Evolutionary conservation across 2,329 filamentous ascomycete species (phyloP).

Genomic region (Sclerotinia trifoliorum): DNA sequence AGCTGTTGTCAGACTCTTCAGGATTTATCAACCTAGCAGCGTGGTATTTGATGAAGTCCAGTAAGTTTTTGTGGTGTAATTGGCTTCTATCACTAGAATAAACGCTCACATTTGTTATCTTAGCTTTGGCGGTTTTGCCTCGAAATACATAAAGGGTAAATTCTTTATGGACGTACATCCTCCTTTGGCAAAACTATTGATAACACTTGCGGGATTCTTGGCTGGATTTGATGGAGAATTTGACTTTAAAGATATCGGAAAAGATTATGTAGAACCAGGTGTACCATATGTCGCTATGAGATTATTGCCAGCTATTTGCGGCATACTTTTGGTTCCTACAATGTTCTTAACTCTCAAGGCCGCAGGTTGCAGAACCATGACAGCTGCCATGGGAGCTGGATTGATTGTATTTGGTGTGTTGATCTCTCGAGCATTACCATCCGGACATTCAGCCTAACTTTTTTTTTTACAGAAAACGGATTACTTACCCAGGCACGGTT

Average conservation of each 20-base stretch:
- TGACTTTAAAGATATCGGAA: slow-evolving; percentile 99
- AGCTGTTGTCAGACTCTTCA: slow-evolving; percentile 80
- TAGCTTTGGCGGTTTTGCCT: slow-evolving; percentile 96
- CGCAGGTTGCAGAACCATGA: slow-evolving; percentile 81
- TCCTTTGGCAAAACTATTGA: slow-evolving; percentile 91
- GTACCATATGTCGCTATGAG: slow-evolving; percentile 99
- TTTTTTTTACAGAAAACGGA: slow-evolving; percentile 70
- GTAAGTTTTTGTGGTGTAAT: slow-evolving; percentile 56
- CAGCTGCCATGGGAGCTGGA: slow-evolving; percentile 76
- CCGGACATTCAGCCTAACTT: slow-evolving; percentile 29
- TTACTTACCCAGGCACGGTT: slow-evolving; percentile 91
- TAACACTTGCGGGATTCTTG: slow-evolving; percentile 90
- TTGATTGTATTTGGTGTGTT: slow-evolving; percentile 83
- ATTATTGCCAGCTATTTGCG: slow-evolving; percentile 84
- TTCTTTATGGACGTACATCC: slow-evolving; percentile 99
- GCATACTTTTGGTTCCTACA: slow-evolving; percentile 81
- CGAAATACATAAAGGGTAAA: slow-evolving; percentile 97
- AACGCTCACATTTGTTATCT: slow-evolving; percentile 28
- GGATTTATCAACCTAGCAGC: slow-evolving; percentile 92
- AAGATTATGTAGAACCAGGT: slow-evolving; percentile 91
- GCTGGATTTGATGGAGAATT: slow-evolving; percentile 95
- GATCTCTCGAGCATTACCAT: slow-evolving; percentile 19
- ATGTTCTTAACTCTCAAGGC: slow-evolving; percentile 96
- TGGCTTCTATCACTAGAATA: slow-evolving; percentile 8
- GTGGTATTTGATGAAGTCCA: slow-evolving; percentile 99